Evolutionary conservation across 345 rosid genomes (phyloP), one percentile per base, ranked within the genome.

Genomic region (Acer yangbiense): DNA sequence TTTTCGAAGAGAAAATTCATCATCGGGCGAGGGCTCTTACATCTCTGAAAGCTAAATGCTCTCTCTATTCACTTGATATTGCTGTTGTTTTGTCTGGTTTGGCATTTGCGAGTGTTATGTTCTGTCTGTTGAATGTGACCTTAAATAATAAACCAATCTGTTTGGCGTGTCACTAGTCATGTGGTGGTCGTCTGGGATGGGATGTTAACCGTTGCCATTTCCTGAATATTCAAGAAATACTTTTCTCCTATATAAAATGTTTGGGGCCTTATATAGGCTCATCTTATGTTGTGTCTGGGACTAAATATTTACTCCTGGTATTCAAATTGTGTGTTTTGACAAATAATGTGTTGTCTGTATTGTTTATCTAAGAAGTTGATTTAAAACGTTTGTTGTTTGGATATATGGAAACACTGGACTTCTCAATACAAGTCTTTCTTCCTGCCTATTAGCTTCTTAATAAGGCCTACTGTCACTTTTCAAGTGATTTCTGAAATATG

Each of bases 1-100:
- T 41, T 87, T 89, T 41, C 82, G 50, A 52, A 44, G 73, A 68
- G 86, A 76, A 11, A 82, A 68, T 75, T 68, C 73, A 3, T 83
- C 92, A 16, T 69, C 88, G 23, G 88, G 87, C n/a, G 90, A 93
- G 72, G 18, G 83, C 60, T 88, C 87, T 35, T 78, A 72, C 81
- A 89, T 90, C 84, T 89, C 94, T 52, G 91, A 87, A 67, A 80
- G 82, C 77, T 92, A 29, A 79, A 46, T 63, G 77, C 23, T 61
- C 27, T 27, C 11, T 27, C 11, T 12, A 50, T 50, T 52, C 48
- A 35, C 60, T 7, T 17, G 54, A 52, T 21, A 29, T 18, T 21
- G 50, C 71, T 39, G 29, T 8, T 25, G 9, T 18, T 10, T 2
- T 48, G 71, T 66, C n/a, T 43, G 55, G 32, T 54, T 35, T 11